A percentile compares a stretch with the other conserved stretches of the same genome.
Evolutionary conservation across 179 eudicot species (phyloP).

Genomic region (Pouteria campechiana): DNA sequence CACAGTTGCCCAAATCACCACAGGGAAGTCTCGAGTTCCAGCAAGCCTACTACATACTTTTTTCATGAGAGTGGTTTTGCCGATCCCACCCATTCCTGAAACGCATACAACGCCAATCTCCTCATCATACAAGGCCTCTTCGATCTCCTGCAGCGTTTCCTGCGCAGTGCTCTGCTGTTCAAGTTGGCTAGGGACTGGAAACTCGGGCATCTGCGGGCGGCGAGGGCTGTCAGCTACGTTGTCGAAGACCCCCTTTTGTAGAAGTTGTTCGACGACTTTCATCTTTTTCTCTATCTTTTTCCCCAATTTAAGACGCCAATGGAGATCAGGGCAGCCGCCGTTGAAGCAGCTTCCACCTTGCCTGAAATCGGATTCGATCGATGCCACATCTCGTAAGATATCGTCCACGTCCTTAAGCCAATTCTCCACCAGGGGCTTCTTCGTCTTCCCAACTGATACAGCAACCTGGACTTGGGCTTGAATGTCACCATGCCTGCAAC

Average conservation of each 20-base stretch:
- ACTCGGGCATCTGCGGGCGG: not conserved
- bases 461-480: no score
- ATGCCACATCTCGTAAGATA: no score
- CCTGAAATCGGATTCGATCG: no score
- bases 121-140: constrained; percentile 13
- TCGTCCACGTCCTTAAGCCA: no score
- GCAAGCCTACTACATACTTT: constrained; percentile 23
- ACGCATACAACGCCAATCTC: constrained; percentile 19
- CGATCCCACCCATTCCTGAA: constrained; percentile 41
- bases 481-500: no score
- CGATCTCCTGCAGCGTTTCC: constrained; percentile 8
- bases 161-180: constrained; percentile 8
- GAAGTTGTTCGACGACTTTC: constrained; percentile 14
- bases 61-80: constrained; percentile 33
- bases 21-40: constrained; percentile 16
- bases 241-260: constrained; percentile 12
- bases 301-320: constrained; percentile 9
- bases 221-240: constrained; percentile 9
- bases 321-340: no score
- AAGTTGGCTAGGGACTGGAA: constrained; percentile 6
- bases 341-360: no score
- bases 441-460: no score
- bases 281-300: constrained; percentile 13
- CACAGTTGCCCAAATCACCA: constrained; percentile 30
- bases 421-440: no score